Base-by-base conservation (phyloP, 78 protist genomes). In the Dictyostelium brefeldianum region DNA sequence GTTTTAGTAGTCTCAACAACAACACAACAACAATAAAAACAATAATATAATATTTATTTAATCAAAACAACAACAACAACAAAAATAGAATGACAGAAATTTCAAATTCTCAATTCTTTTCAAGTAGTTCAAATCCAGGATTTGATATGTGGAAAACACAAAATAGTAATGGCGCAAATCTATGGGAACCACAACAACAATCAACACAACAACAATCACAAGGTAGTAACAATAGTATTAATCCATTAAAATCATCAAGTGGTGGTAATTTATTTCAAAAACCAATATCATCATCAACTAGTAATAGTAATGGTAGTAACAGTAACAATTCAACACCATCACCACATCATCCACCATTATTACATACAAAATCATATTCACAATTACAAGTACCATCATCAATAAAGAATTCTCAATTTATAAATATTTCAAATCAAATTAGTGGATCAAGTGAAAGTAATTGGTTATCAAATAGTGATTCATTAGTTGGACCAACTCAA, bases 321-420 rank as follows among this genome's bases (percentile, higher is more conserved):
- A 59, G 31, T 22, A 56, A 15, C 3, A 43, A 17, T 20, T 14
- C 79, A 46, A 46, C 79, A 73, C 17, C 57, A 73, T 22, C 78
- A 31, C 25, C 70, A 22, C 22, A 11, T 25, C 70, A 62, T 11
- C 70, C 70, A 62, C 70, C 70, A n/a, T 62, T 62, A 62, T 62
- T 62, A 62, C 70, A 62, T 62, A 62, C 70, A n/a, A 29, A 62
- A 62, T 62, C 70, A 9, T 62, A 62, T 62, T 62, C 70, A 11
- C 79, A 36, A 73, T 56, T 46, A 3, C 41, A 64, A n/a, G 83
- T 87, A 9, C 93, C 93, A 64, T 46, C 70, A 0, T 74, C 93
- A 17, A 51, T 87, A 5, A 87, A 87, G 69, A 87, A 87, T 70
- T 77, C 84, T 15, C 84, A 87, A 29, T 87, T 87, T 54, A 77